phyloP scores from a whole-genome alignment of 495 filamentous ascomycete species.

The Penicillium pulvis region DNA sequence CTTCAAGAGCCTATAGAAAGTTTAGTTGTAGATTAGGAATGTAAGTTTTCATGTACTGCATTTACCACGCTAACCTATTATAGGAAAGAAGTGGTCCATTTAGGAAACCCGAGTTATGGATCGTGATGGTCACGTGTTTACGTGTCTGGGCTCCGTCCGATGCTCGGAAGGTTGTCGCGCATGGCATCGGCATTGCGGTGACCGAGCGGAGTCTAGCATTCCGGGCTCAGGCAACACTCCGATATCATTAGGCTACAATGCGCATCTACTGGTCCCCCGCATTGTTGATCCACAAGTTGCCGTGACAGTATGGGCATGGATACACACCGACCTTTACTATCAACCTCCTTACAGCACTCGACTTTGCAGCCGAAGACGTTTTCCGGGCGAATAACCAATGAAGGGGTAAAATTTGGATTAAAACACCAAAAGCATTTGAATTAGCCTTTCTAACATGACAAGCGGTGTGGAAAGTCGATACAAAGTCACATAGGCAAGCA shows the following conservation, averaged over 20 bases:
- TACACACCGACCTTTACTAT: constrained; percentile 1
- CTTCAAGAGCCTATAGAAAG: neutral
- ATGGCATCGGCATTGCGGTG: constrained; percentile 16
- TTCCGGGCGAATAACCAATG: neutral
- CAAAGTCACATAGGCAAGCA: constrained; percentile 17
- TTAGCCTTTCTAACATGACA: constrained; percentile 19
- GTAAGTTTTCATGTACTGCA: neutral
- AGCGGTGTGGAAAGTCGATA: constrained; percentile 14
- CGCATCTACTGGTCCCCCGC: constrained; percentile 2
- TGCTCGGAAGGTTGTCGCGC: constrained; percentile 5
- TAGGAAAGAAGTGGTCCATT: neutral
- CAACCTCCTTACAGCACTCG: constrained; percentile 3
- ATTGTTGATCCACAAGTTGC: constrained; percentile 5
- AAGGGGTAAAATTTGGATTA: neutral
- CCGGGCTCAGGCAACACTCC: constrained; percentile 24
- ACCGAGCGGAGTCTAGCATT: constrained; percentile 21
- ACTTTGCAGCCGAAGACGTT: neutral
- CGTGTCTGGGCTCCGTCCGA: constrained; percentile 13
- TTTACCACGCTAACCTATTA: neutral
- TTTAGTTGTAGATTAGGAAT: neutral
- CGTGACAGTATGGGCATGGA: neutral
- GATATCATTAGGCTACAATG: neutral
- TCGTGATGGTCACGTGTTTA: constrained; percentile 29
- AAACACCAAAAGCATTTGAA: constrained; percentile 19
- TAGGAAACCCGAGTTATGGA: constrained; percentile 4